phyloP scores from a whole-genome alignment of 176 grass and related monocot genomes.

The Carex scoparia region DNA sequence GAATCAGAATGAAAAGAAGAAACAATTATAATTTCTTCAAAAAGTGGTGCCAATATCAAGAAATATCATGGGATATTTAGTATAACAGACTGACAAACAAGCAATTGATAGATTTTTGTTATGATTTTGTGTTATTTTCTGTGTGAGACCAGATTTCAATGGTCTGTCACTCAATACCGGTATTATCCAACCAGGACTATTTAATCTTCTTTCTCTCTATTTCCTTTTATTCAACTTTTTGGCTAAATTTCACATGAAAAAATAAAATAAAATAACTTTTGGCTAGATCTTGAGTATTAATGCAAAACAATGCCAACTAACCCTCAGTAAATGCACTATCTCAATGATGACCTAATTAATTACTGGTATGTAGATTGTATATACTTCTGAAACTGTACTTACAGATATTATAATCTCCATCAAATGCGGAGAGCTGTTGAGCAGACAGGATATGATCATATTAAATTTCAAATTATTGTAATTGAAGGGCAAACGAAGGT shows the following conservation, averaged over 20 bases:
- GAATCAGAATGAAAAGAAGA: not conserved
- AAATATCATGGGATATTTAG: not conserved
- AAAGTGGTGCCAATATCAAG: too few species aligned
- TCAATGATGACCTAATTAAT: too few species aligned
- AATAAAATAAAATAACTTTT: not conserved
- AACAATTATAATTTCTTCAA: not conserved
- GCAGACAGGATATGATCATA: constrained; percentile 10
- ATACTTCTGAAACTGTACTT: too few species aligned
- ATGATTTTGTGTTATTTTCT: not conserved
- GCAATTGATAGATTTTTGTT: not conserved
- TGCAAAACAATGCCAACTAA: not conserved
- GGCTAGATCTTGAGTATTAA: not conserved
- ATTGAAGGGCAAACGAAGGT: too few species aligned
- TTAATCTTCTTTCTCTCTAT: not conserved
- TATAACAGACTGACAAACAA: not conserved
- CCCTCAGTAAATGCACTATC: not conserved
- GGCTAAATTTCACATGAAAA: too few species aligned
- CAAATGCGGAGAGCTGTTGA: too few species aligned
- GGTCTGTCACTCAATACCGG: not conserved
- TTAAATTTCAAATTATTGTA: too few species aligned
- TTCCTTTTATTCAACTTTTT: not conserved
- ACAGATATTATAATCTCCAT: too few species aligned
- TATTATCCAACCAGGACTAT: not conserved
- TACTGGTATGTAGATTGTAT: too few species aligned
- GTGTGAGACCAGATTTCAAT: not conserved